Conservation (phyloP, 164 flowering plant genomes). For the Vitis rupestris region DNA sequence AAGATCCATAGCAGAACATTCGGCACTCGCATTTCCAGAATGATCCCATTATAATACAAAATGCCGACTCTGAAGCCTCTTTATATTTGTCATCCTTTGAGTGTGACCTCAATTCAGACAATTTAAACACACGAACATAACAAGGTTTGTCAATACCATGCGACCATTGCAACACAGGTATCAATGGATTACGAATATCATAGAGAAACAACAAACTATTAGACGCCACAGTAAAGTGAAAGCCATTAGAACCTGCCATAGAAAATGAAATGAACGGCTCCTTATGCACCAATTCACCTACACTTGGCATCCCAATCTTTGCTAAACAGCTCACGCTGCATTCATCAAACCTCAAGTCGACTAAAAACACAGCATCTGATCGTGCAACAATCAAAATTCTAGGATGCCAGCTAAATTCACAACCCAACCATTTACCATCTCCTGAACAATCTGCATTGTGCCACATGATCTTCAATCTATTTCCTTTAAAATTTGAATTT, state of each 20-base stretch:
- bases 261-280: slow-evolving; percentile 60
- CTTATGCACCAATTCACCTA: slow-evolving; percentile 13
- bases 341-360: slow-evolving; percentile 52
- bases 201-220: slow-evolving; percentile 45
- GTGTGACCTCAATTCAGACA: slow-evolving; percentile 60
- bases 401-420: slow-evolving; percentile 82
- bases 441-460: slow-evolving; percentile 18
- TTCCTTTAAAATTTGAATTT: slow-evolving; percentile 29
- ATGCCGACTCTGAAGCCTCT: slow-evolving; percentile 57
- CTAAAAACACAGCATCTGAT: slow-evolving; percentile 47
- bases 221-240: slow-evolving; percentile 52
- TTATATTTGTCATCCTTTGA: slow-evolving; percentile 23
- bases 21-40: slow-evolving; percentile 65
- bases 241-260: slow-evolving; percentile 45
- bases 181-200: slow-evolving; percentile 65
- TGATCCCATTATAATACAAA: slow-evolving; percentile 68
- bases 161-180: slow-evolving; percentile 72
- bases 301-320: slow-evolving; percentile 35
- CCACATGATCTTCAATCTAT: slow-evolving; percentile 37
- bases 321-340: slow-evolving; percentile 37
- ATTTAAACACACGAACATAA: slow-evolving; percentile 40
- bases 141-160: slow-evolving; percentile 56
- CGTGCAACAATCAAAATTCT: slow-evolving; percentile 57
- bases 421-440: slow-evolving; percentile 53
- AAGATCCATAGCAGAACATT: slow-evolving; percentile 75